phyloP scores from a whole-genome alignment of 352 stramenopile species.

The Pythium dissotocum region DNA sequence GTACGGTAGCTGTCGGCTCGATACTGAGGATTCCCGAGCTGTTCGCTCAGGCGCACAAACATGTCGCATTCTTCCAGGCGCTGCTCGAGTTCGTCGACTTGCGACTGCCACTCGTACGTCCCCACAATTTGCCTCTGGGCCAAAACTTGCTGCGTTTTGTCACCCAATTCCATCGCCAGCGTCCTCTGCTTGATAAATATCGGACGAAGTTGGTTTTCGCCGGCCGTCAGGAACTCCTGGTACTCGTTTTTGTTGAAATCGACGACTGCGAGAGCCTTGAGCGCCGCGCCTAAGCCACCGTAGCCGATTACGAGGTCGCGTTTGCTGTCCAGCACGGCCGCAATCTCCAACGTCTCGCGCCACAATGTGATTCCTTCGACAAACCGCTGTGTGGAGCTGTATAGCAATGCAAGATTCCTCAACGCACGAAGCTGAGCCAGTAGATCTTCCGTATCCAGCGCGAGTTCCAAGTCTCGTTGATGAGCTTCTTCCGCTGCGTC shows the following conservation, averaged over 20 bases:
- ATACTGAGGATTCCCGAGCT: constrained; percentile 37
- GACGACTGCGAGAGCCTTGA: constrained; percentile 36
- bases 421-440: constrained; percentile 49
- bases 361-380: constrained; percentile 51
- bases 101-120: constrained; percentile 48
- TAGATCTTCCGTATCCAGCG: constrained; percentile 54
- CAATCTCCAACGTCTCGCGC: constrained; percentile 52
- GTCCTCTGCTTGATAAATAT: constrained; percentile 50
- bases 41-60: constrained; percentile 47
- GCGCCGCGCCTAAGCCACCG: constrained; percentile 41
- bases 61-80: constrained; percentile 51
- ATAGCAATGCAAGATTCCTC: constrained; percentile 55
- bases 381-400: constrained; percentile 40
- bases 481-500: constrained; percentile 40
- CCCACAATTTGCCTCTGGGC: constrained; percentile 50
- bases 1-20: constrained; percentile 48
- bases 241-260: constrained; percentile 12
- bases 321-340: constrained; percentile 41
- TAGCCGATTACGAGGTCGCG: constrained; percentile 45
- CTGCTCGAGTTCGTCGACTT: constrained; percentile 35
- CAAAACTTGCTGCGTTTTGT: constrained; percentile 45
- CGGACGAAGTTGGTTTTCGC: constrained; percentile 29
- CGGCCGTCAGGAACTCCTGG: constrained; percentile 11
- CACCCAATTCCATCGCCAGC: constrained; percentile 41
- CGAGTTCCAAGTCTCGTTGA: constrained; percentile 50